Evolutionary conservation across 257 asterid genomes (phyloP).

Genomic region (Solanum infundibuliforme): DNA sequence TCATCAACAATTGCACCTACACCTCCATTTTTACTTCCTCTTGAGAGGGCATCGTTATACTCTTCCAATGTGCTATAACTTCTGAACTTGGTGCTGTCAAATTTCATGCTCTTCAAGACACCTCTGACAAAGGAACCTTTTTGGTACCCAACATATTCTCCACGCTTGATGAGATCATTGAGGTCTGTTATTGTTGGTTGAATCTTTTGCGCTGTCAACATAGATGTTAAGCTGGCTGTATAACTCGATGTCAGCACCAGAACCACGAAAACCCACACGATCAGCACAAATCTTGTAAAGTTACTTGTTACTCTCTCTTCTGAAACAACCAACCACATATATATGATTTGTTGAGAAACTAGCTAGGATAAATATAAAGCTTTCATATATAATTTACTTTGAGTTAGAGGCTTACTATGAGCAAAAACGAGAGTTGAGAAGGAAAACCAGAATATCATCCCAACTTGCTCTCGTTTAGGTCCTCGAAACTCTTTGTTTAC

Average conservation of each 20-base stretch:
- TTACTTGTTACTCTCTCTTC: constrained; percentile 27
- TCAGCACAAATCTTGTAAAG: constrained; percentile 27
- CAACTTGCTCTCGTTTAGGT: constrained; percentile 30
- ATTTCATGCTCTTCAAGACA: constrained; percentile 15
- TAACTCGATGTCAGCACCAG: constrained; percentile 37
- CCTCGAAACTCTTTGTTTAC: constrained; percentile 36
- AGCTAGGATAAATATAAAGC: not conserved
- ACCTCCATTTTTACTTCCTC: constrained; percentile 40
- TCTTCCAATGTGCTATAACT: constrained; percentile 20
- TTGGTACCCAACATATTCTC: constrained; percentile 32
- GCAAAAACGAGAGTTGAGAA: constrained; percentile 44
- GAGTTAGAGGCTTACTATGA: constrained; percentile 16
- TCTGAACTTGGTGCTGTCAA: constrained; percentile 21
- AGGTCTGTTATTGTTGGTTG: constrained; percentile 21
- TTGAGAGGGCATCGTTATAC: constrained; percentile 30
- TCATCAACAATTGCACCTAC: constrained; percentile 46
- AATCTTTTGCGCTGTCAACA: constrained; percentile 26
- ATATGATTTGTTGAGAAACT: not conserved
- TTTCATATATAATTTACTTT: not conserved
- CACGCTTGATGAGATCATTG: constrained; percentile 19
- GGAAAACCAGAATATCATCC: constrained; percentile 43
- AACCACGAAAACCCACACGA: constrained; percentile 40
- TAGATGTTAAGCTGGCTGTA: constrained; percentile 41
- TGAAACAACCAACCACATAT: constrained; percentile 8
- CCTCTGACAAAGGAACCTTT: constrained; percentile 35